phyloP scores from a whole-genome alignment of 2,329 filamentous ascomycete species.

The Byssochlamys sp. region DNA sequence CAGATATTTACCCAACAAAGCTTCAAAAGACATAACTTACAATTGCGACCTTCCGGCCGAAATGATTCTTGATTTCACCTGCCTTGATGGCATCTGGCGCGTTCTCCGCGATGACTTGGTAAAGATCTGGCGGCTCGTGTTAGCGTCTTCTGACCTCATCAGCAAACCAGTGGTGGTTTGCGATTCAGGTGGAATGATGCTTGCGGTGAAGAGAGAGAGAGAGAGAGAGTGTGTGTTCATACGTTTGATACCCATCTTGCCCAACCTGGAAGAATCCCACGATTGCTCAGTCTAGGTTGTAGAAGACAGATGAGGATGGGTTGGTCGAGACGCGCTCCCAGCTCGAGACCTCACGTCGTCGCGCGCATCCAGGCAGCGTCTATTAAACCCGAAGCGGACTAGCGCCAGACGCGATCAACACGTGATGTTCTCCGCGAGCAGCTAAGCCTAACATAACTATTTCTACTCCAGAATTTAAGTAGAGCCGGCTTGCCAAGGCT shows the following conservation, averaged over 20 bases:
- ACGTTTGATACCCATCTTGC: constrained; percentile 45
- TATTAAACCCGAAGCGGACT: constrained; percentile 13
- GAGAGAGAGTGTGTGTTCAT: constrained; percentile 17
- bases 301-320: neutral
- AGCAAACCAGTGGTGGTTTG: neutral
- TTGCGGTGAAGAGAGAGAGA: neutral
- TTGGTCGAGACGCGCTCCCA: neutral
- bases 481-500: neutral
- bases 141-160: neutral
- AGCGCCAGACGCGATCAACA: constrained; percentile 4
- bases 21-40: constrained; percentile 45
- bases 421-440: constrained; percentile 10
- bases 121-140: constrained; percentile 47
- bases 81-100: constrained; percentile 91
- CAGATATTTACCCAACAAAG: neutral
- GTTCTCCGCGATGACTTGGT: constrained; percentile 77
- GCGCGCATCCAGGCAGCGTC: constrained; percentile 4
- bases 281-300: neutral
- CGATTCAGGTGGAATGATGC: neutral
- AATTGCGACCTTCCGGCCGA: constrained; percentile 95
- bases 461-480: too few relatives aligned
- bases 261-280: neutral
- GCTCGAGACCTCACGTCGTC: neutral
- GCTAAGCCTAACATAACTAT: neutral
- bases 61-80: constrained; percentile 97